Evolutionary conservation across 495 filamentous ascomycete species (phyloP), one percentile per base, ranked within the genome.

Genomic region (Penicillium fimorum): DNA sequence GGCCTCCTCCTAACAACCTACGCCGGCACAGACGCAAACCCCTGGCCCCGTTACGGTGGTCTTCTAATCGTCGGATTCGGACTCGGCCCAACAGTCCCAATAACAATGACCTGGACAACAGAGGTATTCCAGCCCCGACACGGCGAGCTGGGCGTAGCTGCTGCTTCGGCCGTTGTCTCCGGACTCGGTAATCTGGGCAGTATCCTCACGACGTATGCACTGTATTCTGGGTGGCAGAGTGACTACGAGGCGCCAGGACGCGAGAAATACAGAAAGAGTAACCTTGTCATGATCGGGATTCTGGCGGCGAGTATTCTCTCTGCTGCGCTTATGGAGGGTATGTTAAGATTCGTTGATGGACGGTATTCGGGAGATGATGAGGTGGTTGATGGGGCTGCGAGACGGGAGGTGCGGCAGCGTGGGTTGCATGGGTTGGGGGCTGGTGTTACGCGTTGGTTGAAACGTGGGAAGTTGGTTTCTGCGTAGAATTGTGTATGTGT

Each of bases 61-160:
- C 81, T 96, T n/a, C 74, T 96, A 17, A 85, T 96, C 66, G 86
- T 96, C 47, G 91, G 91, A 6, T 96, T 96, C 69, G 92, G 91
- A 4, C 84, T 96, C 6, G 91, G 91, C 6, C 92, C 91, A 12
- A 96, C 91, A 3, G 91, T 96, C 3, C 91, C 91, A 40, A 90
- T 91, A 67, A 90, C 86, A 65, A 96, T 96, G 91, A 87, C 91
- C 53, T 96, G 91, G 91, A 91, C 91, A 7, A 88, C 83, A 56
- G 89, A 95, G 70, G 88, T 95, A 56, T 96, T 96, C 77, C 91
- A 96, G 69, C 83, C 79, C 18, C 87, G 91, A 4, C 91, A 96
- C 63, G 88, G 92, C 30, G 91, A 96, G 71, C 90, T 96, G 33
- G 91, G 91, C 50, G 92, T 96, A 4, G 91, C 91, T n/a, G 88